Evolutionary conservation across 306 rosid genomes (phyloP).

Genomic region (Clitoria ternatea): DNA sequence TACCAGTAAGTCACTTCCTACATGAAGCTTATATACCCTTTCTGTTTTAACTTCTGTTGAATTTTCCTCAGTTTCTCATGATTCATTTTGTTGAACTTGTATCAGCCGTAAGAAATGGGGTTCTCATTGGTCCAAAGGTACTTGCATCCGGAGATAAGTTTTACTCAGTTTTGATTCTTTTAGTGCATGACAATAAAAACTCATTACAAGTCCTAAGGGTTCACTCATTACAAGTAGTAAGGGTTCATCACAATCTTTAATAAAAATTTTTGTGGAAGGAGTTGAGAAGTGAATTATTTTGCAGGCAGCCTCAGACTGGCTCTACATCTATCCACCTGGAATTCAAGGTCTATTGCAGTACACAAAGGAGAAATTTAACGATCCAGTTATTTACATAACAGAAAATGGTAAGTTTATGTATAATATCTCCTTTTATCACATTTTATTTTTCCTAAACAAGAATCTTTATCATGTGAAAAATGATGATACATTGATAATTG

Average conservation of each 20-base stretch:
- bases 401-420: slow-evolving; percentile 52
- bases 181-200: slow-evolving; percentile 4
- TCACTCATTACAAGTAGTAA: background rate
- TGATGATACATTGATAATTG: too few relatives aligned
- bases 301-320: slow-evolving; percentile 51
- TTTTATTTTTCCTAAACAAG: background rate
- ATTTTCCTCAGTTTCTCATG: background rate
- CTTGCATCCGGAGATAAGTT: slow-evolving; percentile 20
- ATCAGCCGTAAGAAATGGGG: slow-evolving; percentile 35
- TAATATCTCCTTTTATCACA: background rate
- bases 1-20: slow-evolving; percentile 33
- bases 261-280: background rate
- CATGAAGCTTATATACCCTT: slow-evolving; percentile 12
- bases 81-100: slow-evolving; percentile 9
- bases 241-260: too few relatives aligned
- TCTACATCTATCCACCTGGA: slow-evolving; percentile 55
- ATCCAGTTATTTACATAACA: slow-evolving; percentile 56
- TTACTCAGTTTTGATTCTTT: background rate
- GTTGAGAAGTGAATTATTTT: slow-evolving; percentile 13
- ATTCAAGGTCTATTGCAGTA: slow-evolving; percentile 39
- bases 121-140: slow-evolving; percentile 56
- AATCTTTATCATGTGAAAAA: background rate
- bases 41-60: background rate
- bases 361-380: slow-evolving; percentile 42
- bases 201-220: background rate